Evolutionary conservation across 345 rosid species (phyloP), one percentile per base, ranked within the genome.

Genomic region (Citrus mangshanensis): DNA sequence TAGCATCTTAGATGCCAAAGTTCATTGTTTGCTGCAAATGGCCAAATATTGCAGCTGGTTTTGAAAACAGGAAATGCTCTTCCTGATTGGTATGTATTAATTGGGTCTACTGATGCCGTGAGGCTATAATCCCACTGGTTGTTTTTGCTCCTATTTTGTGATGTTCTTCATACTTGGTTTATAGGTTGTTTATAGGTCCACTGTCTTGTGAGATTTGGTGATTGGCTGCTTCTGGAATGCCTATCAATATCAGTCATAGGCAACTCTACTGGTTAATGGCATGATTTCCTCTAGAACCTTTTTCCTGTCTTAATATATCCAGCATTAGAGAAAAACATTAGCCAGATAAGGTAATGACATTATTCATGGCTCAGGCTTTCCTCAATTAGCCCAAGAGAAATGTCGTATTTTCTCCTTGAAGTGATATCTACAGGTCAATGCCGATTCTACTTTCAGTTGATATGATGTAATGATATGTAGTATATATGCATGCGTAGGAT

Each of bases 251-350:
- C 32, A 54, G 30, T 61, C 40, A 3, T 46, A 4, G 60, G 32
- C 51, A 61, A 21, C 34, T 64, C 24, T 30, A 3, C 7, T 9
- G 22, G 9, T 22, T 22, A 19, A 32, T 64, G n/a, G 19, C 12
- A 6, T 14, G 40, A 64, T 72, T 38, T 77, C 58, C 34, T 40
- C 34, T 37, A 77, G 46, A 21, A 19, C 54, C 73, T 78, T 54
- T 66, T 75, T 40, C 38, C 30, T 3, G 16, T 60, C 56, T 49
- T 22, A 64, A 27, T 54, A 63, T 77, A 70, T 84, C 66, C 82
- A 95, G 96, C 82, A 83, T 93, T 69, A 88, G 94, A 86, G 97
- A 94, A 81, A 83, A 91, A 69, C 89, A 93, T 54, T 93, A 97
- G 42, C 66, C 78, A 34, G 88, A 91, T 86, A 86, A 76, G 10